A percentile compares a stretch with the other conserved stretches of the same genome.
phyloP scores from a whole-genome alignment of 2,329 filamentous ascomycete species.

The Fusarium albidum region DNA sequence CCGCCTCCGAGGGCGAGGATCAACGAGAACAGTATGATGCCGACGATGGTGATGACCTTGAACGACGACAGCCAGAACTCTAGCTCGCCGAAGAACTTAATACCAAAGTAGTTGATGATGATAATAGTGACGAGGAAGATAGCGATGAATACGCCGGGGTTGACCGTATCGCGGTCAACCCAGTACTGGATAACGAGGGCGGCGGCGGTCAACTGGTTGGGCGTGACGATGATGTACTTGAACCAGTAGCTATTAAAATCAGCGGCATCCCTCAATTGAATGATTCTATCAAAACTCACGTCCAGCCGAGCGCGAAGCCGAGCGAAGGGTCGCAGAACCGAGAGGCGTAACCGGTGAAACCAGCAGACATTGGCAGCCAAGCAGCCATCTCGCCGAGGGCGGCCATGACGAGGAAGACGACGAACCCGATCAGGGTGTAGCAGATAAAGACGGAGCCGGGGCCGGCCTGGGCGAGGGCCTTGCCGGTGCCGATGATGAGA shows the following conservation, averaged over 20 bases:
- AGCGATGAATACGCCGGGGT: slow-evolving; percentile 82
- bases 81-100: slow-evolving; percentile 73
- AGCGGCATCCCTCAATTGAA: slow-evolving; percentile 17
- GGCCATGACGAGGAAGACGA: slow-evolving; percentile 85
- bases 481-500: slow-evolving; percentile 74
- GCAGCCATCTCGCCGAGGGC: slow-evolving; percentile 85
- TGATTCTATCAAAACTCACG: slow-evolving; percentile 52
- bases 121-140: slow-evolving; percentile 71
- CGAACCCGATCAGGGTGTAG: slow-evolving; percentile 72
- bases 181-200: slow-evolving; percentile 83
- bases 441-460: slow-evolving; percentile 76
- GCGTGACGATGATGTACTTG: slow-evolving; percentile 86
- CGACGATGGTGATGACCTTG: slow-evolving; percentile 73
- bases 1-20: slow-evolving; percentile 72
- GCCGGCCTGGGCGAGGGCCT: slow-evolving; percentile 60
- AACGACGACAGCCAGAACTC: slow-evolving; percentile 71
- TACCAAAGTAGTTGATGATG: slow-evolving; percentile 73
- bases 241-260: slow-evolving; percentile 61
- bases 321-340: slow-evolving; percentile 83
- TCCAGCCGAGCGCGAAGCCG: slow-evolving; percentile 80
- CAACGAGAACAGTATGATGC: slow-evolving; percentile 71
- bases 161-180: slow-evolving; percentile 70
- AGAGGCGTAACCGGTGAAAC: slow-evolving; percentile 83
- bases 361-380: slow-evolving; percentile 79
- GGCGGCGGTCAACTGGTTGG: slow-evolving; percentile 85